Base-by-base conservation (phyloP, 805 yeast genomes). In the Jamesozyma rosinii region DNA sequence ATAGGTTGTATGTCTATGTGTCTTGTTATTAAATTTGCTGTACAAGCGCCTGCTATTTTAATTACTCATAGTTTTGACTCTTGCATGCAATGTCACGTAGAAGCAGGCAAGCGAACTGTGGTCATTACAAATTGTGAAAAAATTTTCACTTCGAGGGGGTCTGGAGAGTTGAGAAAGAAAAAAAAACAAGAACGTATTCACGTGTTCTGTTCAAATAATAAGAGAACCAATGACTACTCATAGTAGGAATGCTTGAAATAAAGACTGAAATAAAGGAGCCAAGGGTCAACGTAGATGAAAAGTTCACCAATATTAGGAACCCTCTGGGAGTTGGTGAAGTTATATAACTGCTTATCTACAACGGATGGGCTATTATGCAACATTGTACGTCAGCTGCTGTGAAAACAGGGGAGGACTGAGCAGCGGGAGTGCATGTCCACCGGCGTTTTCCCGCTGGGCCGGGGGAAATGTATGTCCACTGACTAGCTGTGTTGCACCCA, bases 11-110 rank as follows among this genome's bases (percentile, higher is more conserved):
- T n/a, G n/a, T n/a, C n/a, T n/a, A n/a, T n/a, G n/a, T n/a, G n/a
- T n/a, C n/a, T n/a, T n/a, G n/a, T n/a, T n/a, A n/a, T n/a, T 13
- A 31, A 31, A 31, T 15, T 15, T 31, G 10, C 6, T 24, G 29
- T 24, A 8, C 29, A 24, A 24, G 29, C 11, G 11, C 11, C 11
- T 24, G 11, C 29, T n/a, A n/a, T n/a, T n/a, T n/a, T 24, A 5
- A 35, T 35, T 35, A 35, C 37, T 35, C 37, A 35, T 19, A 18
- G 8, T 5, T 35, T 22, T 35, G 37, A 35, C 37, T 35, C 37
- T 19, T 6, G 11, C 20, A 8, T 19, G 29, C 29, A 4, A 18
- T 35, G 13, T 9, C 21, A 27, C 19, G 37, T 27, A 35, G 17
- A 27, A 35, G 37, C 37, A 35, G 17, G 21, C 21, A 35, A 35